phyloP scores from a whole-genome alignment of 164 flowering plant genomes.

The Macadamia integrifolia region DNA sequence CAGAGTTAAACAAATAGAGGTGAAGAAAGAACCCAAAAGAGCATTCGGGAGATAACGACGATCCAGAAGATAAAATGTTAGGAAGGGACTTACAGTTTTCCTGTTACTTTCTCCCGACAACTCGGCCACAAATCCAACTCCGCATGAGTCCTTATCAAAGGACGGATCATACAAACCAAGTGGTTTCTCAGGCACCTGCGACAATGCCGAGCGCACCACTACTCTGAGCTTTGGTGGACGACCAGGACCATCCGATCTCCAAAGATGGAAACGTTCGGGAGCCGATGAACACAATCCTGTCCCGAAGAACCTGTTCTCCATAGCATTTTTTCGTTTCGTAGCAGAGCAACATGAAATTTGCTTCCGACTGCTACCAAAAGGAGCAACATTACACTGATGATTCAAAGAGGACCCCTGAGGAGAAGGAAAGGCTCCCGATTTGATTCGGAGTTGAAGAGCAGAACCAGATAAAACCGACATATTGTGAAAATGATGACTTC shows the following conservation, averaged over 20 bases:
- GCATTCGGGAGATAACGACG: too few species aligned
- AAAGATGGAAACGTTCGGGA: slow-evolving; percentile 40
- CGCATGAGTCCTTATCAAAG: slow-evolving; percentile 95
- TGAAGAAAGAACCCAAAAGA: too few species aligned
- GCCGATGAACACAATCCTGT: slow-evolving; percentile 30
- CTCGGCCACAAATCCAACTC: slow-evolving; percentile 98
- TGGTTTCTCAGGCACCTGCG: slow-evolving; percentile 90
- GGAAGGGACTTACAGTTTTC: slow-evolving; percentile 51
- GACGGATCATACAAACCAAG: slow-evolving; percentile 86
- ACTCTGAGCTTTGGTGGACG: slow-evolving; percentile 49
- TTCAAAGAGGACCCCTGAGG: slow-evolving; percentile 7
- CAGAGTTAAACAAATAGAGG: neutral
- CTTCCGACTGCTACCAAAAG: slow-evolving; percentile 16
- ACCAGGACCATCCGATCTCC: slow-evolving; percentile 72
- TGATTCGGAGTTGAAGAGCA: slow-evolving; percentile 24
- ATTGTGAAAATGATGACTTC: neutral
- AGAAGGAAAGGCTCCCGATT: slow-evolving; percentile 16
- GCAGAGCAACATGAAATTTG: slow-evolving; percentile 21
- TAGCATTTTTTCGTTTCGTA: slow-evolving; percentile 11
- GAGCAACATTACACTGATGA: slow-evolving; percentile 24
- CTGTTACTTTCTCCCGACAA: slow-evolving; percentile 84
- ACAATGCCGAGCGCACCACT: slow-evolving; percentile 49
- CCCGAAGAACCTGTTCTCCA: slow-evolving; percentile 47
- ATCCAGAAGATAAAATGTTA: too few species aligned
- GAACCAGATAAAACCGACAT: slow-evolving; percentile 46